Base-by-base conservation (phyloP, 1,284 basidiomycete genomes). In the Apiotrichum mycotoxinovorans region DNA sequence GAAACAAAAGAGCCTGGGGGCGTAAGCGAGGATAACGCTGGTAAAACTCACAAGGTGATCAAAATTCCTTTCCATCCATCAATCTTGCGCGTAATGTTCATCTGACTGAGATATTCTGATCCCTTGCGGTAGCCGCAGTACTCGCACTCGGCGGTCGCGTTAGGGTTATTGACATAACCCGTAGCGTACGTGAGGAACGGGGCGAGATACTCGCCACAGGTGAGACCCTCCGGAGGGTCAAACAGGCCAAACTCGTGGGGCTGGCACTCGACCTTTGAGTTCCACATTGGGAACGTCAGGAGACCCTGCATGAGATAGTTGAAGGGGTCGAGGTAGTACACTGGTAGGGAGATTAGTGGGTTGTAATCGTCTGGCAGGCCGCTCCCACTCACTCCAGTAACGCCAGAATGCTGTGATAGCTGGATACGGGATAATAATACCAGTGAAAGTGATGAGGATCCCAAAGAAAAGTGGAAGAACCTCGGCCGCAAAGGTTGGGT, bases 261-360 rank as follows among this genome's bases (percentile, higher is more conserved):
- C 27, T 56, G 52, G 61, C 76, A 78, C 41, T 66, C 51, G 52
- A 72, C 68, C 1, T 63, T 52, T 18, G 63, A 57, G 60, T 74
- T 60, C 65, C 68, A 69, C 18, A 72, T 49, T 46, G 65, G 60
- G 23, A 60, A 63, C 38, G 59, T 59, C 43, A 67, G 40, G 30
- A 71, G 60, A 17, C 64, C 69, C 20, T 71, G 69, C 37, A 74
- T 67, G 27, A 72, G 59, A 54, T 68, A 72, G 42, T 66, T 68
- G 66, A 72, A 69, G 9, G 70, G 69, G 59, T 71, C 64, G 60
- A 72, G 52, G 58, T 68, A 73, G 57, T 70, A 68, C 14, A 68
- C 35, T 40, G 23, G 17, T 18, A 20, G 10, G 20, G 20, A 23
- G 12, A 42, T n/a, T n/a, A n/a, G n/a, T n/a, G n/a, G n/a, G n/a